These are phyloP conservation scores for Cyberlindnera misumaiensis DNA, from an alignment of 805 yeast species.

Conservation along the genomic window DNA sequence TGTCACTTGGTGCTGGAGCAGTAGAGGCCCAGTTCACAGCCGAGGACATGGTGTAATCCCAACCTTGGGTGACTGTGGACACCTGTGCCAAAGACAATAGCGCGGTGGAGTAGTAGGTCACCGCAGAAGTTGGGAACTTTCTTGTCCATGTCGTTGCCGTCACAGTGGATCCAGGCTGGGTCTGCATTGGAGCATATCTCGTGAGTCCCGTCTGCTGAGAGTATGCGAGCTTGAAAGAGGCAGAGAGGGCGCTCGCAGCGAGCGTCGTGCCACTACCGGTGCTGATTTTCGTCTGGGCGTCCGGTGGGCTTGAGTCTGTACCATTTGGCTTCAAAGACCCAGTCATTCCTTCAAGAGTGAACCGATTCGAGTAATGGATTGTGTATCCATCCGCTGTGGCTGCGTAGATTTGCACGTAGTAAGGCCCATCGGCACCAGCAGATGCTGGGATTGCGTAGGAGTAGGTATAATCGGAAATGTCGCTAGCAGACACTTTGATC, in stretches of 20 bases:
- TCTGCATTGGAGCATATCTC: constrained; percentile 89
- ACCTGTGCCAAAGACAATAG: constrained; percentile 26
- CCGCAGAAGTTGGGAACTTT: constrained; percentile 62
- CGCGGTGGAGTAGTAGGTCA: constrained; percentile 48
- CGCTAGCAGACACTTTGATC: constrained; percentile 22
- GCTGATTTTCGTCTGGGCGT: constrained; percentile 30
- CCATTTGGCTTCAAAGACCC: constrained; percentile 48
- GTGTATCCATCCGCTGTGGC: constrained; percentile 35
- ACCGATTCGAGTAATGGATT: constrained; percentile 62
- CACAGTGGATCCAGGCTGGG: constrained; percentile 70
- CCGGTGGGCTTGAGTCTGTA: constrained; percentile 35
- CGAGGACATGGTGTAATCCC: constrained; percentile 67
- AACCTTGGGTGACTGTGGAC: constrained; percentile 79
- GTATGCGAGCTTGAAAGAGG: constrained; percentile 62
- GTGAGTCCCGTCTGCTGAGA: constrained; percentile 71
- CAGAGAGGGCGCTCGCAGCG: constrained; percentile 36
- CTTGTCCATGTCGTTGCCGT: constrained; percentile 62
- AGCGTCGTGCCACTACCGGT: constrained; percentile 30
- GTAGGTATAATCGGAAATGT: constrained; percentile 28
- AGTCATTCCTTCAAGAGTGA: constrained; percentile 62
- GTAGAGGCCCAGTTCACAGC: constrained; percentile 63
- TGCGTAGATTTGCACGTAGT: constrained; percentile 65
- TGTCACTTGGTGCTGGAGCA: constrained; percentile 58
- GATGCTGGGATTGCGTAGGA: constrained; percentile 37
- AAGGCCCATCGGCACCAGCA: constrained; percentile 59